Conservation (phyloP, 148 eudicot species). For the Suaeda aralocaspica region DNA sequence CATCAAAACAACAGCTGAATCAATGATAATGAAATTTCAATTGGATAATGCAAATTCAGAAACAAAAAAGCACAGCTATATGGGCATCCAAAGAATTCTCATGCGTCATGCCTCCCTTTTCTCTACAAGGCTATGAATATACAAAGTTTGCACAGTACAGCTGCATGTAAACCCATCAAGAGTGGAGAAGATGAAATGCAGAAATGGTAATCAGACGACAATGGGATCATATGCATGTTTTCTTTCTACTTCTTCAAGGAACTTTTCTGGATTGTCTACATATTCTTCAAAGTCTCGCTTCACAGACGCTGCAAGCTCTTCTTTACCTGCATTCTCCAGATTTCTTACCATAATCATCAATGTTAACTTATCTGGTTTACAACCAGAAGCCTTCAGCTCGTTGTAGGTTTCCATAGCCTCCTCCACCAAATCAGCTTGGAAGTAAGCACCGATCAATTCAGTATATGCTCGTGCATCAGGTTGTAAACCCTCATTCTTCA, state of each 20-base stretch:
- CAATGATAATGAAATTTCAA: no score
- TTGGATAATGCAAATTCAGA: no score
- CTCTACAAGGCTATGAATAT: constrained; percentile 4
- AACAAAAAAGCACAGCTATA: neutral
- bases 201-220: neutral
- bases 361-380: constrained; percentile 60
- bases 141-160: constrained; percentile 5
- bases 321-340: constrained; percentile 50
- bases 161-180: neutral
- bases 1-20: no score
- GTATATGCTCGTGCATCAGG: constrained; percentile 64
- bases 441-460: constrained; percentile 66
- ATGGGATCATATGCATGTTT: constrained; percentile 33
- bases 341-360: constrained; percentile 55
- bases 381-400: constrained; percentile 58
- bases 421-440: constrained; percentile 44
- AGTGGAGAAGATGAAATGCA: neutral
- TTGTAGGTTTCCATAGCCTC: constrained; percentile 66
- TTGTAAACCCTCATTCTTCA: constrained; percentile 50
- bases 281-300: constrained; percentile 47
- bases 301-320: constrained; percentile 47
- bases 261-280: constrained; percentile 49
- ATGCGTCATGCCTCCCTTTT: neutral
- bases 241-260: constrained; percentile 49
- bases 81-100: neutral